A percentile compares a stretch with the other conserved stretches of the same genome.
Evolutionary conservation across 805 yeast genomes (phyloP).

Genomic region (Hyphopichia homilentoma): DNA sequence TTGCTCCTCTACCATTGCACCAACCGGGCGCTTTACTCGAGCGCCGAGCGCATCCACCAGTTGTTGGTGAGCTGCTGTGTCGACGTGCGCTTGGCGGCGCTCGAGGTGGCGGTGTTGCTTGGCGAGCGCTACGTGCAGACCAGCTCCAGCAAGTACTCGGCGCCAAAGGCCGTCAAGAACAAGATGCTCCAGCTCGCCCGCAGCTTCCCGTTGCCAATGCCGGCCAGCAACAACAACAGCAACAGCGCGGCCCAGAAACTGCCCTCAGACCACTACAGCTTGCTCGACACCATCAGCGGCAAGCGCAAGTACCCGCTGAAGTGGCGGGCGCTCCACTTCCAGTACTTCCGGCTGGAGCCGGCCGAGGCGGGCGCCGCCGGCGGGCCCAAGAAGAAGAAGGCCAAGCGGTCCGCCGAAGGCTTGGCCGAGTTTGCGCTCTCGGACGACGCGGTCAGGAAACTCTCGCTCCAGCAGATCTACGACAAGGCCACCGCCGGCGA

Average conservation of each 20-base stretch:
- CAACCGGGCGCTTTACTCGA: conserved; percentile 64
- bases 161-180: conserved; percentile 42
- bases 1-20: conserved; percentile 65
- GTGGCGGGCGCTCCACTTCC: conserved; percentile 55
- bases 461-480: conserved; percentile 57
- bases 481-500: conserved; percentile 51
- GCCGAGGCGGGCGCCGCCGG: conserved; percentile 8
- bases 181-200: conserved; percentile 52
- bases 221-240: conserved; percentile 24
- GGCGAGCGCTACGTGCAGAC: conserved; percentile 57
- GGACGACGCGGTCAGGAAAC: conserved; percentile 54
- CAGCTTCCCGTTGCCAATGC: conserved; percentile 47
- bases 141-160: conserved; percentile 38
- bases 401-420: conserved; percentile 33
- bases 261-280: conserved; percentile 39
- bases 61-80: conserved; percentile 59
- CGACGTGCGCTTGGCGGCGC: conserved; percentile 54
- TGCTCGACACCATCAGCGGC: conserved; percentile 42
- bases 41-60: conserved; percentile 55
- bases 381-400: conserved; percentile 3
- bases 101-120: conserved; percentile 56
- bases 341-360: conserved; percentile 36
- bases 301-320: conserved; percentile 47
- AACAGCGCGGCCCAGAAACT: conserved; percentile 5
- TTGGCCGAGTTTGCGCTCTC: conserved; percentile 47